Evolutionary conservation across 1,284 basidiomycete species (phyloP).

Genomic region (Trichosporon sp.): DNA sequence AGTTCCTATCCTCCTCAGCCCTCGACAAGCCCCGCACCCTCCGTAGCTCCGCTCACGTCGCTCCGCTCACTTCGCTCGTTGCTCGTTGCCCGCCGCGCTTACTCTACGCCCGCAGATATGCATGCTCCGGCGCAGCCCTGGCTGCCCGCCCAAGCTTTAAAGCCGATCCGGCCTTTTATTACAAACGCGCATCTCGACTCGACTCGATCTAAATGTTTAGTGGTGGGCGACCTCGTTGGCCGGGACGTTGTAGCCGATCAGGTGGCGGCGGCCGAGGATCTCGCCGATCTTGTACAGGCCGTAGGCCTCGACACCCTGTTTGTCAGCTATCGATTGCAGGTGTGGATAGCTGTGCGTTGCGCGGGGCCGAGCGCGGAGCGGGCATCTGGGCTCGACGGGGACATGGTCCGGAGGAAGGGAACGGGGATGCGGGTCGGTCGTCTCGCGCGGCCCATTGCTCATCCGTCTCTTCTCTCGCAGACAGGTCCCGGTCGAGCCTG

Average conservation of each 20-base stretch:
- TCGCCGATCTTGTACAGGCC: constrained; percentile 74
- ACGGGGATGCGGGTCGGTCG: too few species aligned
- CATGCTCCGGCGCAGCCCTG: constrained; percentile 14
- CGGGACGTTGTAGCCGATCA: constrained; percentile 71
- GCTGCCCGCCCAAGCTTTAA: not conserved
- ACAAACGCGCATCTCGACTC: too few species aligned
- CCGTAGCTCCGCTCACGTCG: not conserved
- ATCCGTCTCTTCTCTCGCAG: too few species aligned
- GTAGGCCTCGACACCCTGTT: constrained; percentile 55
- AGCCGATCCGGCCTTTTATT: not conserved
- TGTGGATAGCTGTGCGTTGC: not conserved
- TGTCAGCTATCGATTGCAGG: not conserved
- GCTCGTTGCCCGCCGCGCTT: not conserved
- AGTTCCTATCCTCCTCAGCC: not conserved
- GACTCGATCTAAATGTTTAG: constrained; percentile 12
- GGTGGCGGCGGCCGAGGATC: constrained; percentile 75
- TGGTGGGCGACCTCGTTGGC: constrained; percentile 17
- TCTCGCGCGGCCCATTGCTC: too few species aligned
- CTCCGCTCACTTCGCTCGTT: not conserved
- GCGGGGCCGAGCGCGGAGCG: not conserved
- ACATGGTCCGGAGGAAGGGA: too few species aligned
- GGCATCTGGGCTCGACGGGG: too few species aligned
- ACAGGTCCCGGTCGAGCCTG: not conserved
- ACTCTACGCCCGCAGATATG: constrained; percentile 14
- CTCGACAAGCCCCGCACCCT: too few species aligned